Base-by-base conservation (phyloP, 1,284 basidiomycete species). In the Cutaneotrichosporon dermatis region DNA sequence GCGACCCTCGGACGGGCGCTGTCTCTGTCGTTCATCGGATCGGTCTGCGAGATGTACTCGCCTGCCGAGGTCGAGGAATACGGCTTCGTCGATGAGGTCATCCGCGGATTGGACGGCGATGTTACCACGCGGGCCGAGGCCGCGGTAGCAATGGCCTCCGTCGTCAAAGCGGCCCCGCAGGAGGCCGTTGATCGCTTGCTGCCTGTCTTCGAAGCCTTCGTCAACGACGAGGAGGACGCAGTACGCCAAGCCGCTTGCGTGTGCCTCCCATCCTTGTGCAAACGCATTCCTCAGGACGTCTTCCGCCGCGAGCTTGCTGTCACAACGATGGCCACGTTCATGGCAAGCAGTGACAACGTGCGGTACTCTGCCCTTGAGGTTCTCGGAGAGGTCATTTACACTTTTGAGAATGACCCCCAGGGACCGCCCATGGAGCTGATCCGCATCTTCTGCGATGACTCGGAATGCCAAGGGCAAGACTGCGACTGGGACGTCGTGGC, bases 201-300 rank as follows among this genome's bases (percentile, higher is more conserved):
- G 70, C 88, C 90, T 1, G 79, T 93, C 1, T 90, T 94, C 70
- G 84, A 90, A 69, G 72, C 73, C 8, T 82, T 93, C 58, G 83
- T 86, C 54, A 78, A 80, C 59, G 94, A 97, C 76, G 68, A 83
- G 16, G 82, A 85, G 15, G 89, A 88, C 83, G 88, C 93, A 59
- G 94, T 98, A 50, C 86, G 92, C 34, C 89, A 95, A 75, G 92
- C 92, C 4, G 87, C 90, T 1, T 83, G 95, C 44, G 89, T 92
- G 64, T 88, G 90, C 1, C 81, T 97, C 10, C 92, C 94, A 1
- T 85, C 88, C 2, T 81, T 96, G 54, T 83, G 90, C 50, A 81
- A 85, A 44, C 85, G 88, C 9, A 81, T 95, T 13, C 69, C 72
- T 12, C 65, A 82, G 1, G 79, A 81, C 4, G 69, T 77, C 11